These are phyloP conservation scores for Trametes cingulata DNA, from an alignment of 768 basidiomycete species.

Conservation along the genomic window DNA sequence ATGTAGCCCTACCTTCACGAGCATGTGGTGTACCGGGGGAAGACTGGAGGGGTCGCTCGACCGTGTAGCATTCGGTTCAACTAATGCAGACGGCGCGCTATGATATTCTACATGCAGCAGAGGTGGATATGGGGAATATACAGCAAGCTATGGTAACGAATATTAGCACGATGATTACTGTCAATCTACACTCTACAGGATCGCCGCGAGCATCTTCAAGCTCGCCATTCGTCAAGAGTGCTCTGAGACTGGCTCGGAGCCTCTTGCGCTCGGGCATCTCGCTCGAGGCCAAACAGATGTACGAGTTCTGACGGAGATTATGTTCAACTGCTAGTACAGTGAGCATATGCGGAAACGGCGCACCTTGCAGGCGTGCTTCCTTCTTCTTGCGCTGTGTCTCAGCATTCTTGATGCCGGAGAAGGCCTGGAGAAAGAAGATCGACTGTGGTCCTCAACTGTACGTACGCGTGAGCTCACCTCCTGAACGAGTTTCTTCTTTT, in stretches of 20 bases:
- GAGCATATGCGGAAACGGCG: constrained; percentile 2
- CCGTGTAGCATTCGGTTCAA: neutral
- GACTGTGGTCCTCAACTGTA: neutral
- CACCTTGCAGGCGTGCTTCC: constrained; percentile 82
- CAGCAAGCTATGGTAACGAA: neutral
- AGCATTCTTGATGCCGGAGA: constrained; percentile 75
- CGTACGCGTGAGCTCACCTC: constrained; percentile 46
- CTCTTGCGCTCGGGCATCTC: constrained; percentile 21
- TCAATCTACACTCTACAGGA: too few relatives aligned
- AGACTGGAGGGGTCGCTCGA: neutral
- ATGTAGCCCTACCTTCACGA: neutral
- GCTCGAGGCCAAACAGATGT: constrained; percentile 52
- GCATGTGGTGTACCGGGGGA: too few relatives aligned
- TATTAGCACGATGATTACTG: too few relatives aligned
- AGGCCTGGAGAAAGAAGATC: constrained; percentile 56
- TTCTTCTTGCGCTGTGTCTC: constrained; percentile 77
- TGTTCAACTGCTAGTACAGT: neutral
- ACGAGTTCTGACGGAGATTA: constrained; percentile 50
- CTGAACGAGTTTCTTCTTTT: constrained; percentile 77
- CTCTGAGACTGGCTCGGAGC: constrained; percentile 2
- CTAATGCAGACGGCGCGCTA: neutral
- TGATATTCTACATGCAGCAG: neutral
- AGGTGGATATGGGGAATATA: neutral
- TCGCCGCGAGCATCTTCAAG: neutral
- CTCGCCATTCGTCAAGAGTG: constrained; percentile 20